Evolutionary conservation across 2,329 filamentous ascomycete genomes (phyloP).

Genomic region (Diaporthe ampelina): DNA sequence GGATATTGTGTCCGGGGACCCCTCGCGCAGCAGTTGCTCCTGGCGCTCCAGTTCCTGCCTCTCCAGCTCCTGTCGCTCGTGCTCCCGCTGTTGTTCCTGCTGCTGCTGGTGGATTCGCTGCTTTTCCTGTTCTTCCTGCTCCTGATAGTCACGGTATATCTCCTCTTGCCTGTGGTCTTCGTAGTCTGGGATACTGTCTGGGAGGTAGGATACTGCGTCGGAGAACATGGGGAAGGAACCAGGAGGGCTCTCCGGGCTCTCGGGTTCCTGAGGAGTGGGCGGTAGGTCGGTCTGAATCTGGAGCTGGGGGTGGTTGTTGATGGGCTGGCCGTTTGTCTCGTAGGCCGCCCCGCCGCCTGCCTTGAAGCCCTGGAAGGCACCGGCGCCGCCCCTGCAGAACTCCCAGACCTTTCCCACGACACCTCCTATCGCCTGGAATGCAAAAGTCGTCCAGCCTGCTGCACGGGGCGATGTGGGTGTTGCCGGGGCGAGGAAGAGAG

Average conservation of each 20-base stretch:
- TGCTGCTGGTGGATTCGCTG: conserved; percentile 14
- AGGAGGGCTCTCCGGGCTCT: conserved; percentile 30
- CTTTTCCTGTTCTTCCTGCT: conserved; percentile 19
- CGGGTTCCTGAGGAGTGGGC: conserved; percentile 15
- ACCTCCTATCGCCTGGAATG: conserved; percentile 74
- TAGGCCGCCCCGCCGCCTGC: conserved; percentile 86
- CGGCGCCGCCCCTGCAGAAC: conserved; percentile 80
- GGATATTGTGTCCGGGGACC: conserved; percentile 57
- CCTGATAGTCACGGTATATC: conserved; percentile 1
- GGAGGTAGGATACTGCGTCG: conserved; percentile 4
- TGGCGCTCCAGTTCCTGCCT: conserved; percentile 20
- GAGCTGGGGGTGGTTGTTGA: background rate
- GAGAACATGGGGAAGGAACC: conserved; percentile 19
- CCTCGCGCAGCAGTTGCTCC: conserved; percentile 41
- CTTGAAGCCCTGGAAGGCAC: conserved; percentile 86
- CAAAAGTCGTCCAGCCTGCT: conserved; percentile 68
- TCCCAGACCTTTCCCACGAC: conserved; percentile 86
- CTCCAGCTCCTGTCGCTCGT: conserved; percentile 34
- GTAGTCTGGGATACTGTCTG: conserved; percentile 31
- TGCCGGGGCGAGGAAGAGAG: conserved; percentile 48
- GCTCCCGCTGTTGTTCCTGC: conserved; percentile 34
- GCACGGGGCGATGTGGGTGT: conserved; percentile 46
- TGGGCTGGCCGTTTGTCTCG: conserved; percentile 58
- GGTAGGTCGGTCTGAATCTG: background rate
- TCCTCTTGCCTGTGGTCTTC: conserved; percentile 25